Evolutionary conservation across 345 rosid genomes (phyloP).

Genomic region (Rhodamnia argentea): DNA sequence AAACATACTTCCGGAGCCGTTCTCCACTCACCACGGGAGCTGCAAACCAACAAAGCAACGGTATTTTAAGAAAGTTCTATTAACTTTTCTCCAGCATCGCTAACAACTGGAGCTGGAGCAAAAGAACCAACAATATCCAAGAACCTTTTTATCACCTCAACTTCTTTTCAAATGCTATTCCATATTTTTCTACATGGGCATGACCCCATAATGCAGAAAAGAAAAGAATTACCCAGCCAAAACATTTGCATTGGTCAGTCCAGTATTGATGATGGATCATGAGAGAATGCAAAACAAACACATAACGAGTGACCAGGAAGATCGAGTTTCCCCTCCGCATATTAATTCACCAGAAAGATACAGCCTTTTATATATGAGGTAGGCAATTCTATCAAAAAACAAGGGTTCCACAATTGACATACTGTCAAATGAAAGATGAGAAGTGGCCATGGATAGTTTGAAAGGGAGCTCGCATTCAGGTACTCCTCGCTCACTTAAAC

Average conservation of each 20-base stretch:
- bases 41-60: constrained; percentile 13
- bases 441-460: neutral
- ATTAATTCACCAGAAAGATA: neutral
- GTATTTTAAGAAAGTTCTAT: neutral
- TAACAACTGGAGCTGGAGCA: neutral
- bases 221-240: neutral
- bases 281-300: neutral
- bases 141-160: neutral
- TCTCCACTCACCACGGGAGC: constrained; percentile 82
- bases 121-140: neutral
- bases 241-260: neutral
- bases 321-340: neutral
- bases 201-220: neutral
- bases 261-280: neutral
- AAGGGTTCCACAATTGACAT: neutral
- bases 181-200: neutral
- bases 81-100: neutral
- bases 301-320: neutral
- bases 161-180: neutral
- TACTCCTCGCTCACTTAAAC: neutral
- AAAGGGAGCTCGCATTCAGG: neutral
- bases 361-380: neutral
- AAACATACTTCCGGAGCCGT: constrained; percentile 69
- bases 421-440: neutral
- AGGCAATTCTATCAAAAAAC: neutral